Conservation (phyloP, 2,329 filamentous ascomycete genomes). For the Fusarium veterinarium region DNA sequence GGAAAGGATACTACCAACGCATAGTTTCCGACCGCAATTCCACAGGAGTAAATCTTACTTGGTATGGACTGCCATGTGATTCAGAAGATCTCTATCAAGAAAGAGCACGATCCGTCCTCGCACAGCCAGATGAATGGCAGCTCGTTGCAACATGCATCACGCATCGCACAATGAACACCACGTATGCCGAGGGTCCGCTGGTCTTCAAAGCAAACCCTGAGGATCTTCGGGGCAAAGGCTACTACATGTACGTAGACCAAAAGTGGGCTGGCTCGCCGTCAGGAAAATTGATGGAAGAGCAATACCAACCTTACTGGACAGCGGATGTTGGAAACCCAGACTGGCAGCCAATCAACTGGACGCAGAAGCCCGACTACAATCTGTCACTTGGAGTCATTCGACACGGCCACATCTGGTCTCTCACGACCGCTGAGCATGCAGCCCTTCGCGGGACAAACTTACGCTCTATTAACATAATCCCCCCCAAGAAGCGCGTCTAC, state of each 20-base stretch:
- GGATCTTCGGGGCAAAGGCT: neutral
- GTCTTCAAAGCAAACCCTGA: neutral
- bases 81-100: neutral
- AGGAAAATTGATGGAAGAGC: neutral
- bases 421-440: neutral
- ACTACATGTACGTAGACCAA: neutral
- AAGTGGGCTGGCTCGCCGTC: neutral
- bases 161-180: neutral
- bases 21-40: neutral
- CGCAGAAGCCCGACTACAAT: neutral
- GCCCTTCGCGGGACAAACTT: neutral
- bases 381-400: neutral
- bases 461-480: neutral
- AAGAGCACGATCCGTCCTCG: neutral
- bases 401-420: accelerated
- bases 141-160: neutral
- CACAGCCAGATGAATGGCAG: neutral
- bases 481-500: neutral
- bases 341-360: neutral
- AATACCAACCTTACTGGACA: neutral
- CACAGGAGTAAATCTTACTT: neutral
- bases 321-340: neutral
- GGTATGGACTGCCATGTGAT: neutral
- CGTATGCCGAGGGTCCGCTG: neutral
- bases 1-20: neutral